Percentiles rank a stretch among this genome's conserved stretches.
phyloP scores from a whole-genome alignment of 2,329 filamentous ascomycete genomes.

The Phoma herbarum region DNA sequence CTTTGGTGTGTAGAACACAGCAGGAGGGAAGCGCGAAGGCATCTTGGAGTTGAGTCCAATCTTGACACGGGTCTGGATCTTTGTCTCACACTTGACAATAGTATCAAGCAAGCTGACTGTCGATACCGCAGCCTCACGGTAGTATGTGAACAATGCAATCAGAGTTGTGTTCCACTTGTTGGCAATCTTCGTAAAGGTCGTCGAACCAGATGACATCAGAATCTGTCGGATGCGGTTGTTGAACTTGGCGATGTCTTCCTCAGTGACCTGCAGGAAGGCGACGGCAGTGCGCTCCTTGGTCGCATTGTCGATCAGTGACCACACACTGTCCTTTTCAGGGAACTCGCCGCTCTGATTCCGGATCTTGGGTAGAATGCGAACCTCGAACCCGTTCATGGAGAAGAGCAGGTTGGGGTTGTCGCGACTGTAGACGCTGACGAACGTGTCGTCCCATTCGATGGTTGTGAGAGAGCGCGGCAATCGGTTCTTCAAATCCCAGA shows the following conservation, averaged over 20 bases:
- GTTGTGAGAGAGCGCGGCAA: constrained; percentile 94
- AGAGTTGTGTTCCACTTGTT: constrained; percentile 99
- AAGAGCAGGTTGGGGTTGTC: constrained; percentile 98
- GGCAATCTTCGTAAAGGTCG: constrained; percentile 98
- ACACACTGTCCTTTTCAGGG: constrained; percentile 96
- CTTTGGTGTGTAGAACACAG: constrained; percentile 98
- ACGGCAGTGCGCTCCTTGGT: constrained; percentile 97
- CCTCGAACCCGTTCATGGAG: constrained; percentile 98
- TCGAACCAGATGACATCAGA: constrained; percentile 98
- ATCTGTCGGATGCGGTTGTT: constrained; percentile 99
- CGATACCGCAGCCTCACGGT: constrained; percentile 95
- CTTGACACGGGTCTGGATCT: constrained; percentile 98
- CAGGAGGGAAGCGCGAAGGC: constrained; percentile 97
- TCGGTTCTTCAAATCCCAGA: constrained; percentile 98
- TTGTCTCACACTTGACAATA: constrained; percentile 99
- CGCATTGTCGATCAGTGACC: constrained; percentile 95
- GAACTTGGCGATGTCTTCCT: constrained; percentile 98
- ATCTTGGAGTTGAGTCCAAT: constrained; percentile 99
- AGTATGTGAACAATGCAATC: constrained; percentile 98
- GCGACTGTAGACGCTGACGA: constrained; percentile 95
- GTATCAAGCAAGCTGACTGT: constrained; percentile 94
- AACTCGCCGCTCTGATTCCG: constrained; percentile 97
- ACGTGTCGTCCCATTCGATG: constrained; percentile 99
- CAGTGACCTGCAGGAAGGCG: constrained; percentile 96
- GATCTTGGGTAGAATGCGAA: constrained; percentile 93